Percentiles rank a stretch among this genome's conserved stretches.
These are phyloP conservation scores for Orbilia javanica DNA, from an alignment of 2,329 filamentous ascomycete species.

Conservation along the genomic window DNA sequence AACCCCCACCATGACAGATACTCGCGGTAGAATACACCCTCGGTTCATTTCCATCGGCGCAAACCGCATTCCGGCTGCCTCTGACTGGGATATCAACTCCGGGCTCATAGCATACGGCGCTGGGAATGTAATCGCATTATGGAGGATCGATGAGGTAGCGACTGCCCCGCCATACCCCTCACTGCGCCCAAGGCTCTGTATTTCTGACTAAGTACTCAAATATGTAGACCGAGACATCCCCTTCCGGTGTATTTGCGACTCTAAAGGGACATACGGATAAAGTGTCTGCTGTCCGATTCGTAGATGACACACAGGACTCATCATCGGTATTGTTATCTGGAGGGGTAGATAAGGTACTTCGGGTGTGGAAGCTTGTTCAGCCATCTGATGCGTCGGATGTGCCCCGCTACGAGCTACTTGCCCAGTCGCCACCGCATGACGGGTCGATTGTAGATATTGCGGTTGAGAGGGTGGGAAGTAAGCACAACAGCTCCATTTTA, in stretches of 20 bases:
- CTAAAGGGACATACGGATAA: conserved; percentile 81
- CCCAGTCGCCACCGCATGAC: conserved; percentile 21
- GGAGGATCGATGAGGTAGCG: conserved; percentile 75
- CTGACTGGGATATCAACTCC: conserved; percentile 80
- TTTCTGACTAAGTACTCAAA: conserved; percentile 61
- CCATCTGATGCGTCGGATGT: not conserved
- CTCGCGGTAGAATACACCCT: conserved; percentile 49
- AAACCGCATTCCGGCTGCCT: conserved; percentile 88
- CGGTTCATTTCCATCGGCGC: conserved; percentile 78
- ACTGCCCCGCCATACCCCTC: not conserved
- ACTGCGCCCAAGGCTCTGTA: conserved; percentile 6
- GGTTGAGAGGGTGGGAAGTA: conserved; percentile 32
- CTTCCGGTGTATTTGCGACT: conserved; percentile 74
- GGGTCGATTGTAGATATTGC: conserved; percentile 54
- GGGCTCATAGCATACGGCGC: conserved; percentile 88
- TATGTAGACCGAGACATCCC: conserved; percentile 66
- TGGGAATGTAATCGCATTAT: conserved; percentile 88
- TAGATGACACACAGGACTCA: conserved; percentile 69
- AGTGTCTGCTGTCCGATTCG: conserved; percentile 86
- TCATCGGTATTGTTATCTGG: conserved; percentile 78
- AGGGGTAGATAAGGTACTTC: conserved; percentile 80
- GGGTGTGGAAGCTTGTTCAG: conserved; percentile 64
- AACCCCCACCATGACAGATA: conserved; percentile 45
- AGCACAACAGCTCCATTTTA: not conserved
- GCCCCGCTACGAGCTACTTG: conserved; percentile 38